Base-by-base conservation (phyloP, 2,329 filamentous ascomycete species). In the Aspergillus fructus region DNA sequence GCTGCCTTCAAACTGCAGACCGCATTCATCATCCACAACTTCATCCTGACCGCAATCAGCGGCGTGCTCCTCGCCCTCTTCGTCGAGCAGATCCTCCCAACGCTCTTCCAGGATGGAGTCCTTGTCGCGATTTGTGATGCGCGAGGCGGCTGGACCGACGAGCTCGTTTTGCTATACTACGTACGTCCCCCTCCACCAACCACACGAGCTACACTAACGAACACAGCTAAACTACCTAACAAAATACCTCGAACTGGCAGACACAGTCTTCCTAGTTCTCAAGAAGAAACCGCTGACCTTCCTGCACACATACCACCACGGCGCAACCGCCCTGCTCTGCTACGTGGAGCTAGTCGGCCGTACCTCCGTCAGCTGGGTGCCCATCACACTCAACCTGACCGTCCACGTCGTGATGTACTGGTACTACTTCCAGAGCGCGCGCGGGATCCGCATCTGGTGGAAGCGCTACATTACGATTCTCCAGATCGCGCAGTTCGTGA, bases 261-360 rank as follows among this genome's bases (percentile, higher is more conserved):
- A 97, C 78, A 97, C 93, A 58, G 88, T 93, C 74, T 97, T 97
- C 84, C 83, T 97, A 55, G 94, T 97, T 81, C 85, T 97, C 76
- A 97, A 97, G 88, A 97, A 97, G 89, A 97, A 97, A 88, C 93
- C 93, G 52, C 80, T 97, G 74, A 97, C 94, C 71, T 97, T 97
- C 88, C 90, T 97, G 66, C 93, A 97, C 85, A 96, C 91, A 80
- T 97, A 97, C 80, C 93, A 97, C 83, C 93, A 97, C 77, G 93
- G 93, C 72, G 93, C 93, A 52, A 97, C 93, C 55, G 93, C 93
- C 66, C 88, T 97, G 63, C 90, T 97, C 68, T 97, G 93, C 89
- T 97, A 96, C 83, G 96, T 92, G 55, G 93, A 97, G 81, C 87
- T 97, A 64, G 88, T 96, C 71, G 93, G 93, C 66, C 86, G 90